Evolutionary conservation across 2,329 filamentous ascomycete genomes (phyloP), one percentile per base, ranked within the genome.

Genomic region (Colletotrichum orchidophilum): DNA sequence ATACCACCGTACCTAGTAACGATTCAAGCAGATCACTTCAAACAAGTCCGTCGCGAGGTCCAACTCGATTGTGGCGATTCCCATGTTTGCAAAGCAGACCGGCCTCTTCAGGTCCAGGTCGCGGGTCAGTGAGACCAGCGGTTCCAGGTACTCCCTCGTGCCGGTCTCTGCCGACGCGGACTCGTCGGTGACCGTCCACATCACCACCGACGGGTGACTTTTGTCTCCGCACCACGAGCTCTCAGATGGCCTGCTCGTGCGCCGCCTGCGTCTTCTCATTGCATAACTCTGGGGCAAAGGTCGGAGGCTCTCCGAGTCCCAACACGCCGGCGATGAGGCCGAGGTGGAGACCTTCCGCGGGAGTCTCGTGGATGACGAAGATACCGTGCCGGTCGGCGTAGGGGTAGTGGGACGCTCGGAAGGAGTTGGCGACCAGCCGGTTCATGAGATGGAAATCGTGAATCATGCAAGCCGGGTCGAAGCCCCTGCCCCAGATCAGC

Each of bases 351-450:
- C 77, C 77, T 8, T 78, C 77, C 1, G 77, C 77, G 2, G 77
- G 67, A 3, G 76, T 77, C 64, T 78, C 77, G 52, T 78, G 71
- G 49, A 79, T 76, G 11, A 79, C 72, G 12, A 78, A 75, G 54
- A 79, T 74, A 12, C 77, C 77, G 21, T 77, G 73, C 0, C 77
- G 73, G 49, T 79, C 77, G 6, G 77, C 77, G 67, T 80, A 79
- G 0, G 78, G 78, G 50, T 80, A 80, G 64, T 80, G 76, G 0
- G 77, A 73, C 1, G 77, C 78, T 2, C 78, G 74, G 71, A 80
- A 80, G 4, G 78, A 80, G 67, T 80, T 80, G 2, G 78, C 78
- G 2, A 76, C 76, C 1, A 76, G 76, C 77, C 78, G 79, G 21
- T 75, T 60, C 59, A 80, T 66, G 8, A 80, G 72, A 26, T 76